These are phyloP conservation scores for Cordyceps cateniannulata DNA, from an alignment of 2,329 filamentous ascomycete species.

Conservation along the genomic window DNA sequence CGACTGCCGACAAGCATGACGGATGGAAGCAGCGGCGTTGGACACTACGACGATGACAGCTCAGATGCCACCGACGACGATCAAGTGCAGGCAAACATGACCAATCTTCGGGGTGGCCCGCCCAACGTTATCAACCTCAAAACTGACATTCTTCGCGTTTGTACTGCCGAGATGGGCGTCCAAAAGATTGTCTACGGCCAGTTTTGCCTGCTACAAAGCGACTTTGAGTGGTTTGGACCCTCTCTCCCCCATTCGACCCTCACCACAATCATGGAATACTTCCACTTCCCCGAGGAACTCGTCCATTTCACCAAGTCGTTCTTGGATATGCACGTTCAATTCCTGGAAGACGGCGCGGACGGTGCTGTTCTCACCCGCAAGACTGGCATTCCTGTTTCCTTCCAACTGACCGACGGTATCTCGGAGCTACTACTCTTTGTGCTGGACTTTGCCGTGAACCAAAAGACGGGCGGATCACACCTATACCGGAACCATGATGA, in stretches of 20 bases:
- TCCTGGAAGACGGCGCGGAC: conserved; percentile 6
- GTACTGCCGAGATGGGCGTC: conserved; percentile 7
- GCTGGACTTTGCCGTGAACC: conserved; percentile 56
- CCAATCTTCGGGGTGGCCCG: not conserved
- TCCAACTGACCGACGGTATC: conserved; percentile 48
- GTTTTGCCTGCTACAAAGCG: conserved; percentile 40
- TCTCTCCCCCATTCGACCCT: conserved; percentile 51
- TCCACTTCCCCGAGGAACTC: conserved; percentile 39
- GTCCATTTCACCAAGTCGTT: not conserved
- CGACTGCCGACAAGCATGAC: conserved; percentile 37
- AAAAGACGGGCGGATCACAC: conserved; percentile 41
- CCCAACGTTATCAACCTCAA: not conserved
- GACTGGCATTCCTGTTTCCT: conserved; percentile 50
- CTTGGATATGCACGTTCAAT: conserved; percentile 33
- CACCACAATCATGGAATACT: conserved; percentile 45
- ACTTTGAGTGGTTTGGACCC: conserved; percentile 53
- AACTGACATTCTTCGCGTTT: conserved; percentile 11
- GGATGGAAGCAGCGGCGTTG: conserved; percentile 27
- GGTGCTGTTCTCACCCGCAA: conserved; percentile 27
- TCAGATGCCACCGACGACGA: conserved; percentile 27
- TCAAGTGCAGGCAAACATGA: conserved; percentile 21
- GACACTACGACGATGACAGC: conserved; percentile 22
- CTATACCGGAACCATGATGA: conserved; percentile 58
- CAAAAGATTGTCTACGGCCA: conserved; percentile 9
- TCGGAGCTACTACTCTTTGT: conserved; percentile 54